Percentiles rank a stretch among this genome's conserved stretches.
phyloP scores from a whole-genome alignment of 2,329 filamentous ascomycete genomes.

The Aspergillus persii region DNA sequence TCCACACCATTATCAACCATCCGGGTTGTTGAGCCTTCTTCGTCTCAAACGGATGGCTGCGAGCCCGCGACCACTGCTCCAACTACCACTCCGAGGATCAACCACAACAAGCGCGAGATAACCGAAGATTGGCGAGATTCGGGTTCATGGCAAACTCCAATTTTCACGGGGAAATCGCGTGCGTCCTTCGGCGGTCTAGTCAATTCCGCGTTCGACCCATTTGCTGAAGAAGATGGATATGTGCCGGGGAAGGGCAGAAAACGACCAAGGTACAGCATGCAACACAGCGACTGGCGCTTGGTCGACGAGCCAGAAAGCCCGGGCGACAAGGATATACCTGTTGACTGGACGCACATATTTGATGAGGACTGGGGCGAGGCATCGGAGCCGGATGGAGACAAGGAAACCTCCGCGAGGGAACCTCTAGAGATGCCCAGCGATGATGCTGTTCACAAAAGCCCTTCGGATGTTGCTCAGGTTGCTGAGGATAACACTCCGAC shows the following conservation, averaged over 20 bases:
- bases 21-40: slow-evolving; percentile 54
- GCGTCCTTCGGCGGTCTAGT: slow-evolving; percentile 68
- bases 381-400: slow-evolving; percentile 4
- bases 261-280: slow-evolving; percentile 65
- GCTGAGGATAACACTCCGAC: background rate
- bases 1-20: slow-evolving; percentile 37
- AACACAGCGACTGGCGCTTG: slow-evolving; percentile 71
- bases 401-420: slow-evolving; percentile 13
- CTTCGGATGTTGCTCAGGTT: slow-evolving; percentile 3
- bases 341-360: slow-evolving; percentile 29
- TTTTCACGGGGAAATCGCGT: slow-evolving; percentile 71
- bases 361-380: slow-evolving; percentile 17
- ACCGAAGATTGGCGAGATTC: slow-evolving; percentile 31
- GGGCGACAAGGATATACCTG: slow-evolving; percentile 45
- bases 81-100: slow-evolving; percentile 24
- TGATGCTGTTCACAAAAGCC: background rate
- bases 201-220: slow-evolving; percentile 63
- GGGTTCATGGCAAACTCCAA: slow-evolving; percentile 70
- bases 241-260: slow-evolving; percentile 64
- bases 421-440: background rate
- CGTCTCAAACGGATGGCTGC: slow-evolving; percentile 21
- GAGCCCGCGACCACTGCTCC: slow-evolving; percentile 20
- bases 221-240: slow-evolving; percentile 64
- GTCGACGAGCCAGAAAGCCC: slow-evolving; percentile 70
- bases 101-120: slow-evolving; percentile 12